Base-by-base conservation (phyloP, 352 stramenopile genomes). In the Phytophthora kernoviae region DNA sequence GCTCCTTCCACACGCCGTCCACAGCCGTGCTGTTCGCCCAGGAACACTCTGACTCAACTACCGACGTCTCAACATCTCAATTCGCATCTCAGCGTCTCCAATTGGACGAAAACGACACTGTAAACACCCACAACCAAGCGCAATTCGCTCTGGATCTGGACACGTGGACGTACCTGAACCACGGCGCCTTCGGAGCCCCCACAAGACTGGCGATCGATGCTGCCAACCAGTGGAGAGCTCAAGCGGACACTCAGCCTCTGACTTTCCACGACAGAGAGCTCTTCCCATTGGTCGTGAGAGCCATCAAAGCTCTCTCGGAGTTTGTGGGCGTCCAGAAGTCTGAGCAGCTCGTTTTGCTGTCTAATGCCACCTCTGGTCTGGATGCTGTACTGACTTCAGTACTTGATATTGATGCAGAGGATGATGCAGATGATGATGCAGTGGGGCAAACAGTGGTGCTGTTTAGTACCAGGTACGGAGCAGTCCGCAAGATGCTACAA, bases 151-250 rank as follows among this genome's bases (percentile, higher is more conserved):
- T 90, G 34, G 81, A 88, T 36, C 65, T 87, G 8, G 15, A 64
- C 0, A 63, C 44, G 12, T 98, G 91, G 91, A 96, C 85, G 30
- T 98, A 97, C 66, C 57, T 98, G 8, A 98, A 98, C 71, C 96
- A 98, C 65, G 94, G 94, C 30, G 93, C 94, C 1, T 98, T 98
- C 61, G 94, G 94, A 8, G 86, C 84, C 0, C 68, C 92, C 0
- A 84, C 93, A 3, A 65, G 65, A 22, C 78, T 87, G 20, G 91
- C 90, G 11, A 75, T 76, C 34, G 54, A 81, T 22, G 84, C 92
- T 2, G 87, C 88, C 2, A 41, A 65, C 10, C 65, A 75, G 15
- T 98, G 96, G 96, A 77, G 90, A 1, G 65, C 65, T 1, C 63
- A 87, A 24, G 74, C 90, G 0, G 93, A 98, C 70, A 63, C 62